A percentile compares a stretch with the other conserved stretches of the same genome.
Evolutionary conservation across 2,329 filamentous ascomycete genomes (phyloP).

Genomic region (Ophiobolus disseminans): DNA sequence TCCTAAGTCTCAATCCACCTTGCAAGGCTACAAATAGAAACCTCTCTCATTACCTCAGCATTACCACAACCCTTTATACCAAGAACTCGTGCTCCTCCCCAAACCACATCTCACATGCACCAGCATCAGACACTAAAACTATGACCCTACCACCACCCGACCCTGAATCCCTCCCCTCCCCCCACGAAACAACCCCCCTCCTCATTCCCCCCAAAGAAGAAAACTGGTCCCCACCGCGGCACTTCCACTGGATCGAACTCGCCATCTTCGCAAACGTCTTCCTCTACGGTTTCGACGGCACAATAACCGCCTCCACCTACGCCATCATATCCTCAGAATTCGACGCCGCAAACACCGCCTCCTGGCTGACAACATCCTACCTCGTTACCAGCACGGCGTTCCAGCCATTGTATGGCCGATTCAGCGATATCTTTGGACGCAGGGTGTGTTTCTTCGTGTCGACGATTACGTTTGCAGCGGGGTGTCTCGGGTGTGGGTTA

Average conservation of each 20-base stretch:
- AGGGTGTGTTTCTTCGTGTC: slow-evolving; percentile 50
- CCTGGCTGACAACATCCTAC: slow-evolving; percentile 60
- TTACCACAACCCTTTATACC: no score
- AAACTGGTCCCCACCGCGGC: slow-evolving; percentile 26
- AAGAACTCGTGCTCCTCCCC: no score
- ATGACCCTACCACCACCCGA: background rate
- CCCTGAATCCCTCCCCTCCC: background rate
- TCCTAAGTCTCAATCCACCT: no score
- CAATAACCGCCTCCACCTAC: slow-evolving; percentile 55
- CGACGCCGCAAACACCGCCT: slow-evolving; percentile 53
- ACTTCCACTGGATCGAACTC: slow-evolving; percentile 30
- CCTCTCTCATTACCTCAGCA: no score
- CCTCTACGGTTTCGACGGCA: slow-evolving; percentile 61
- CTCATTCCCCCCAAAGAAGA: slow-evolving; percentile 23
- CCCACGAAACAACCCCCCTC: slow-evolving; percentile 16
- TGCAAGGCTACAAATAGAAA: no score
- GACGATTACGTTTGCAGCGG: slow-evolving; percentile 37
- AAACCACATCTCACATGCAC: no score
- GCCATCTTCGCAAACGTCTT: slow-evolving; percentile 71
- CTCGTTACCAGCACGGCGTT: slow-evolving; percentile 67
- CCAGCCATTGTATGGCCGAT: slow-evolving; percentile 67
- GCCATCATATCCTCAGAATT: slow-evolving; percentile 53
- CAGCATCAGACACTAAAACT: no score
- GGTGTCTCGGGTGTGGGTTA: slow-evolving; percentile 41
- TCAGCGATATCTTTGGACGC: slow-evolving; percentile 65